Evolutionary conservation across 2,329 filamentous ascomycete genomes (phyloP), one percentile per base, ranked within the genome.

Genomic region (Claviceps sp.): DNA sequence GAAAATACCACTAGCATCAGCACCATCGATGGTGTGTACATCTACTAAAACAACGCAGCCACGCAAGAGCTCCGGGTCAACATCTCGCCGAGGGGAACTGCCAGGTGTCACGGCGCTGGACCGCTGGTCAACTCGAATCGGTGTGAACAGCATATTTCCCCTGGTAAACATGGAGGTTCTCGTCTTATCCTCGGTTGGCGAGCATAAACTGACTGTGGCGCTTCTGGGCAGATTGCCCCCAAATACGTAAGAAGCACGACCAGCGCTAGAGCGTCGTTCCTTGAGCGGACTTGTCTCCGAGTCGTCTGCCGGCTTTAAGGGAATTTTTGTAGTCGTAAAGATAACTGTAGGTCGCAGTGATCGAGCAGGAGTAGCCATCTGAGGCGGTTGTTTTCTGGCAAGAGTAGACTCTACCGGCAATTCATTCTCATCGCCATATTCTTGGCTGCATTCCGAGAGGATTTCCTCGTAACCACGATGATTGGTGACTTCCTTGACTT

Each of bases 21-120:
- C 83, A 5, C 88, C 88, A 60, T 93, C 86, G 8, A 79, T 85
- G 0, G 86, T 90, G 62, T 88, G 81, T 2, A 94, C 87, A 64
- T 95, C 88, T 2, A 93, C 86, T 62, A 83, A 88, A 4, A 93
- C 85, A 3, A 88, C 79, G 16, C 82, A 85, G 1, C 88, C 88
- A 20, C 77, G 75, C 3, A 91, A 73, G 3, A 86, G 64, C 0
- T 64, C 62, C 3, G 73, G 66, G 57, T 80, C 70, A 9, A 81
- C 57, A 51, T 82, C 74, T 1, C 70, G 70, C 5, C 76, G 73
- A 20, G 78, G 75, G 22, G 78, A 81, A 38, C 76, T 74, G 3
- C 73, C 74, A 2, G 79, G 79, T 0, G 78, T 82, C 14, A 72
- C 77, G 37, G 73, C 63, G 0, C 69, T 72, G 4, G 77, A 77